phyloP scores from a whole-genome alignment of 1,284 basidiomycete genomes.

The Cryptococcus hybrid region DNA sequence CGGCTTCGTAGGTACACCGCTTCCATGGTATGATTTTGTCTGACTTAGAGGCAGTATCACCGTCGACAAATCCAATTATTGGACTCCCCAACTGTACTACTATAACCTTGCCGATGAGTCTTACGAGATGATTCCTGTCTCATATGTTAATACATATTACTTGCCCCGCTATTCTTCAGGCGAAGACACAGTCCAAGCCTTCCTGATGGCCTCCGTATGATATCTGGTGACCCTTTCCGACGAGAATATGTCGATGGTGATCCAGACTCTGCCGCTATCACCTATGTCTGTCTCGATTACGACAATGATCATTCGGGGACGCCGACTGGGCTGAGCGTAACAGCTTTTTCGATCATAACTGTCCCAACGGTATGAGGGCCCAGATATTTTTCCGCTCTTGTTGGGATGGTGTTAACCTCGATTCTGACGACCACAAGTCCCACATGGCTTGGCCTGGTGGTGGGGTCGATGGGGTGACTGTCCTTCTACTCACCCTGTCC shows the following conservation, averaged over 20 bases:
- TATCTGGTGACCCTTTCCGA: constrained; percentile 47
- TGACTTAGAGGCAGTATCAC: constrained; percentile 21
- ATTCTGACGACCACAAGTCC: constrained; percentile 49
- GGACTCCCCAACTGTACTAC: constrained; percentile 52
- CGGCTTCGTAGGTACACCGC: constrained; percentile 20
- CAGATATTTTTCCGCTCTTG: constrained; percentile 51
- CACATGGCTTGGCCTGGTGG: constrained; percentile 52
- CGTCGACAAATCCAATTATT: constrained; percentile 53
- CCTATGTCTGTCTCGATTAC: constrained; percentile 52
- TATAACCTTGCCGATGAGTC: constrained; percentile 40
- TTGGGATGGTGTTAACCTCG: constrained; percentile 54
- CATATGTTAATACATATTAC: constrained; percentile 47
- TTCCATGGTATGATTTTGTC: background rate
- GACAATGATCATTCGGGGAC: constrained; percentile 26
- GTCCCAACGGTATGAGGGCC: constrained; percentile 48
- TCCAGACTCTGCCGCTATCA: constrained; percentile 38
- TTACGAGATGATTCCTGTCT: constrained; percentile 39
- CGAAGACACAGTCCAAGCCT: constrained; percentile 39
- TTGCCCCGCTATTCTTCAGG: constrained; percentile 29
- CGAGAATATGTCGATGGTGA: constrained; percentile 26
- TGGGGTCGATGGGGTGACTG: constrained; percentile 50
- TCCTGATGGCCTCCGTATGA: constrained; percentile 51
- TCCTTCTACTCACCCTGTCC: constrained; percentile 38
- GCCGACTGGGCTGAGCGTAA: constrained; percentile 40
- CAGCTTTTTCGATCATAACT: constrained; percentile 44